phyloP scores from a whole-genome alignment of 2,329 filamentous ascomycete genomes.

The Harringtonia lauricola region DNA sequence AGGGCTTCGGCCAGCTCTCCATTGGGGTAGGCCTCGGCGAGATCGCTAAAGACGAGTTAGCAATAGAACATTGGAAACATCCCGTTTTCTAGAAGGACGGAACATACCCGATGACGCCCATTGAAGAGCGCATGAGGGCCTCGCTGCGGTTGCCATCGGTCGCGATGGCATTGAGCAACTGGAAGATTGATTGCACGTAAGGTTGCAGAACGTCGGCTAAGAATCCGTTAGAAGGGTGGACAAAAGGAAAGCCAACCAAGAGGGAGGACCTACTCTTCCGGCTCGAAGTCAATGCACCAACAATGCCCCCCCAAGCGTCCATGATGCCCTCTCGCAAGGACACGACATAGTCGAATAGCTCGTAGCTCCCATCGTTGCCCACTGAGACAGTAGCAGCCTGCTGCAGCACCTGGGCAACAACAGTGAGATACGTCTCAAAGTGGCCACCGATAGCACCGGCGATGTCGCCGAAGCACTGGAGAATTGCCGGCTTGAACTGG shows the following conservation, averaged over 20 bases:
- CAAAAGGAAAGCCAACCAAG: background rate
- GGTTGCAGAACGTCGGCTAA: slow-evolving; percentile 60
- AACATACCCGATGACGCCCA: slow-evolving; percentile 91
- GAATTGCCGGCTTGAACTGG: slow-evolving; percentile 94
- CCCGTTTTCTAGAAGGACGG: background rate
- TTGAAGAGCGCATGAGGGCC: slow-evolving; percentile 80
- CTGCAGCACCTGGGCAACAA: slow-evolving; percentile 88
- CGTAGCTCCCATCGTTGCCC: slow-evolving; percentile 70
- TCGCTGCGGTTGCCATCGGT: slow-evolving; percentile 83
- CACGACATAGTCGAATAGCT: slow-evolving; percentile 95
- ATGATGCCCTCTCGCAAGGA: slow-evolving; percentile 95
- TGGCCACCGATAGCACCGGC: slow-evolving; percentile 84
- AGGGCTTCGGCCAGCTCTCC: slow-evolving; percentile 78
- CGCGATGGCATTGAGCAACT: slow-evolving; percentile 70
- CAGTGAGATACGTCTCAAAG: slow-evolving; percentile 85
- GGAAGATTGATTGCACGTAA: slow-evolving; percentile 78
- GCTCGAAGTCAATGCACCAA: slow-evolving; percentile 82
- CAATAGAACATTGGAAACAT: slow-evolving; percentile 1
- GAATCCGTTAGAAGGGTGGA: slow-evolving; percentile 18
- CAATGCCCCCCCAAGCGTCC: slow-evolving; percentile 97
- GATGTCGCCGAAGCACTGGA: slow-evolving; percentile 97
- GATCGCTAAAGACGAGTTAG: slow-evolving; percentile 49
- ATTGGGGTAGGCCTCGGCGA: slow-evolving; percentile 86
- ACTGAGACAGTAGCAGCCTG: slow-evolving; percentile 79
- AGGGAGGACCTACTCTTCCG: slow-evolving; percentile 51